A percentile compares a stretch with the other conserved stretches of the same genome.
These are phyloP conservation scores for Geotrichum bryndzae DNA, from an alignment of 1,139 yeast genomes.

Conservation along the genomic window DNA sequence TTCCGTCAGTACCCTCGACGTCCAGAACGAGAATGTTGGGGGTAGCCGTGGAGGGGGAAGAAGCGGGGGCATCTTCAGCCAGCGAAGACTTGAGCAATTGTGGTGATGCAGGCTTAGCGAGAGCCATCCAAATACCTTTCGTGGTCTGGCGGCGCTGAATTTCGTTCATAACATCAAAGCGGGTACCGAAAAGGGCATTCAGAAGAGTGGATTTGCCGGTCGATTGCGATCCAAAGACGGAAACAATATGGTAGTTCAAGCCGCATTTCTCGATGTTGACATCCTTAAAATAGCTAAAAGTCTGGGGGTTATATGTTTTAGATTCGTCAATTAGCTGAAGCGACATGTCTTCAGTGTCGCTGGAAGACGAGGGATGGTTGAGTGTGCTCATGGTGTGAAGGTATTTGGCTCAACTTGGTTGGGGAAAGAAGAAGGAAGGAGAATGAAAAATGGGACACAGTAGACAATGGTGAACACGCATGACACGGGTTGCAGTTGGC, in stretches of 20 bases:
- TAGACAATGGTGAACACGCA: not conserved
- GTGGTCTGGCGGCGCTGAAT: slow-evolving; percentile 71
- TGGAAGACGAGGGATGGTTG: not conserved
- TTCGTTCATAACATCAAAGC: slow-evolving; percentile 92
- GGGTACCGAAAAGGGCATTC: slow-evolving; percentile 77
- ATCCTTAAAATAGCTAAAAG: slow-evolving; percentile 34
- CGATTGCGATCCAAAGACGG: slow-evolving; percentile 95
- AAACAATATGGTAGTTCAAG: slow-evolving; percentile 76
- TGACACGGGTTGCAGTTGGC: not conserved
- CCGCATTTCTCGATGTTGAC: slow-evolving; percentile 46
- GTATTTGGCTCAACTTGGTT: not conserved
- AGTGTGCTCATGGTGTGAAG: not conserved
- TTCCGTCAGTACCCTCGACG: slow-evolving; percentile 97
- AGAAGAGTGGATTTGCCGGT: slow-evolving; percentile 92
- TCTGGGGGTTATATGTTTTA: slow-evolving; percentile 46
- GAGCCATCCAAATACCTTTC: slow-evolving; percentile 90
- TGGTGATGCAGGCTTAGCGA: slow-evolving; percentile 26
- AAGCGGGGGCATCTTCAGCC: not conserved
- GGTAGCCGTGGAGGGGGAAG: slow-evolving; percentile 6
- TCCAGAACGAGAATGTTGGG: slow-evolving; percentile 72
- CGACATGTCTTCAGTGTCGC: slow-evolving; percentile 1
- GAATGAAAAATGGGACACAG: not conserved
- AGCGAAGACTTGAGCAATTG: slow-evolving; percentile 7
- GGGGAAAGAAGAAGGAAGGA: not conserved
- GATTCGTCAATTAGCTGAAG: slow-evolving; percentile 71